Evolutionary conservation across 306 rosid genomes (phyloP), one percentile per base, ranked within the genome.

Genomic region (Pachyrhizus erosus): DNA sequence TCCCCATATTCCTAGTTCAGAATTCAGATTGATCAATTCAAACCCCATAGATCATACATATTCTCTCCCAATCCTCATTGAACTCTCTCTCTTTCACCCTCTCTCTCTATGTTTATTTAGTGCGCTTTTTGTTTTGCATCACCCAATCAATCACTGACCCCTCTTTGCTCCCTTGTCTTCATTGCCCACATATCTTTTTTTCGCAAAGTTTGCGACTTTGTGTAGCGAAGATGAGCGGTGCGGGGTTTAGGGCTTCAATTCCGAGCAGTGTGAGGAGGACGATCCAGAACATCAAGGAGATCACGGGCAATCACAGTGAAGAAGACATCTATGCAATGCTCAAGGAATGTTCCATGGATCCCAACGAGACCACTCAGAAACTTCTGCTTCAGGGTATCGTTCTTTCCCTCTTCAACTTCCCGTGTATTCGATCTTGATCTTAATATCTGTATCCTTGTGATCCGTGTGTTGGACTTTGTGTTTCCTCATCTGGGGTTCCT

Each of bases 281-380:
- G 96, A 91, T 96, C 94, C 91, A 89, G 89, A 87, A 84, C 86
- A 89, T 96, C 20, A 90, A 90, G 80, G 99, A 96, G 96, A 92
- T 96, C 91, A 73, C 96, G 20, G 96, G 87, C 10, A 89, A 91
- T 84, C 96, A 93, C 77, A 92, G 91, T 86, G 96, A 93, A 26
- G 97, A 92, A 24, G 99, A 96, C 74, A 90, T 93, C 84, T 87
- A 93, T 86, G 92, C 98, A 91, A 93, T 93, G 98, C 99, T 96
- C 67, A 91, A 82, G 84, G 99, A 96, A 67, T 96, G 98, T 83
- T 86, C 91, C 73, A 96, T 96, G 99, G 99, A 96, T 96, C 99
- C 99, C 86, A 83, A 96, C 74, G 99, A 96, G 85, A 93, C 99
- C 39, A 11, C 91, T 42, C 97, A 96, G 85, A 96, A 92, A 90